A percentile compares a stretch with the other conserved stretches of the same genome.
These are phyloP conservation scores for Thinopyrum elongatum DNA, from an alignment of 176 grass and related monocot species.

Conservation along the genomic window DNA sequence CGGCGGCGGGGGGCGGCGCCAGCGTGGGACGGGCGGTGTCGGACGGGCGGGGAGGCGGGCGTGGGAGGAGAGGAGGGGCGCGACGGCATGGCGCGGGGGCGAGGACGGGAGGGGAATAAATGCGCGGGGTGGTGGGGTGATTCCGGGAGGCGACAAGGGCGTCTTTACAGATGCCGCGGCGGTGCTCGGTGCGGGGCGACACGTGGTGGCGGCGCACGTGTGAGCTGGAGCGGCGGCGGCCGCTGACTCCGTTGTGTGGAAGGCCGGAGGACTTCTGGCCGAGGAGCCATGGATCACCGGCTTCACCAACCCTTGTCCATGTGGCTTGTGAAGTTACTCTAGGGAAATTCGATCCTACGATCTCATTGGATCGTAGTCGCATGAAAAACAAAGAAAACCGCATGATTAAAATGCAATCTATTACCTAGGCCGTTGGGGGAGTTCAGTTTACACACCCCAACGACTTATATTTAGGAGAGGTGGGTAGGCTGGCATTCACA, in stretches of 20 bases:
- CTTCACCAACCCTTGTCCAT: too few species aligned
- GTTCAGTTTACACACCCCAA: too few species aligned
- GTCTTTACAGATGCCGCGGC: conserved; percentile 47
- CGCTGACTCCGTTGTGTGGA: conserved; percentile 28
- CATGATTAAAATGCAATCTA: too few species aligned
- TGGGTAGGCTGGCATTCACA: too few species aligned
- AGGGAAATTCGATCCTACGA: too few species aligned
- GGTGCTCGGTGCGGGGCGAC: background rate
- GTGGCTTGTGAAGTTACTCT: too few species aligned
- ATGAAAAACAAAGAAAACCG: too few species aligned
- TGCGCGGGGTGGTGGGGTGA: conserved; percentile 28
- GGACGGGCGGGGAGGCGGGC: background rate
- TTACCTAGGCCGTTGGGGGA: too few species aligned
- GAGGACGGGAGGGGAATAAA: conserved; percentile 41
- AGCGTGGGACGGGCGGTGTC: background rate
- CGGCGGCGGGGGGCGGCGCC: conserved; percentile 13
- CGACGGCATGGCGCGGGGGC: conserved; percentile 31
- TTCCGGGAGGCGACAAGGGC: conserved; percentile 23
- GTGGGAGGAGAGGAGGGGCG: conserved; percentile 11
- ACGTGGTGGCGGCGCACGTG: conserved; percentile 41
- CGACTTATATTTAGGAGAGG: too few species aligned
- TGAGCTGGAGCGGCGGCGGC: conserved; percentile 44
- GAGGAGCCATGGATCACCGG: too few species aligned
- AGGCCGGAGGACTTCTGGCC: background rate
- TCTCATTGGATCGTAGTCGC: too few species aligned